Evolutionary conservation across 2,329 filamentous ascomycete species (phyloP).

Genomic region (Dactylellina leptospora): DNA sequence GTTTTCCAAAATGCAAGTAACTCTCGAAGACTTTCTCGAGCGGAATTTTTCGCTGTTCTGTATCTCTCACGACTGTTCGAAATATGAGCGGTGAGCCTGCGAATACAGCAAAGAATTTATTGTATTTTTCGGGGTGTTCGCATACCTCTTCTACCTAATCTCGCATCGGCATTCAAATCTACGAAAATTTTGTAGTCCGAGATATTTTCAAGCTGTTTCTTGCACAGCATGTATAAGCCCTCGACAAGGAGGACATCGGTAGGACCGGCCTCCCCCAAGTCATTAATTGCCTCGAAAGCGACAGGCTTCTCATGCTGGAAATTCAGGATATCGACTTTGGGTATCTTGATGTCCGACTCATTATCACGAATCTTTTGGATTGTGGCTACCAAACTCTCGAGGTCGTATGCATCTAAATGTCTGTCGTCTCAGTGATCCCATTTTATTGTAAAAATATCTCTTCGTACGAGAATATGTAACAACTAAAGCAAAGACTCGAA

Average conservation of each 20-base stretch:
- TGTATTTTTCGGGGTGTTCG: not conserved
- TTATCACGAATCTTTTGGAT: constrained; percentile 44
- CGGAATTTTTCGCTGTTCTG: constrained; percentile 49
- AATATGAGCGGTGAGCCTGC: too few species aligned
- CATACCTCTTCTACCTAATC: constrained; percentile 45
- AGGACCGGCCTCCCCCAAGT: constrained; percentile 17
- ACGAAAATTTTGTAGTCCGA: constrained; percentile 55
- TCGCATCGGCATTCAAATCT: constrained; percentile 55
- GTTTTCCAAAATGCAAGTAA: constrained; percentile 56
- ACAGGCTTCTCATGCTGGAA: constrained; percentile 22
- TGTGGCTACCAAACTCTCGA: constrained; percentile 54
- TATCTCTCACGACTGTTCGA: constrained; percentile 53
- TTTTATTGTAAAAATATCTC: too few species aligned
- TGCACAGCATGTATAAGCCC: constrained; percentile 55
- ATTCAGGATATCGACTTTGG: constrained; percentile 40
- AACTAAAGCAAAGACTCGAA: too few species aligned
- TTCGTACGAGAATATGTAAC: too few species aligned
- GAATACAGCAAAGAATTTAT: not conserved
- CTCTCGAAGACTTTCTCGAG: constrained; percentile 56
- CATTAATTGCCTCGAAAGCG: constrained; percentile 19
- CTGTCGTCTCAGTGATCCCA: not conserved
- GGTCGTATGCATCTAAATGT: constrained; percentile 53
- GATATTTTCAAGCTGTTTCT: constrained; percentile 54
- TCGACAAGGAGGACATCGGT: constrained; percentile 56
- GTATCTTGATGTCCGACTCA: constrained; percentile 35